These are phyloP conservation scores for Mucor mucedo DNA, from an alignment of 371 early-diverging fungal genomes.

Conservation along the genomic window DNA sequence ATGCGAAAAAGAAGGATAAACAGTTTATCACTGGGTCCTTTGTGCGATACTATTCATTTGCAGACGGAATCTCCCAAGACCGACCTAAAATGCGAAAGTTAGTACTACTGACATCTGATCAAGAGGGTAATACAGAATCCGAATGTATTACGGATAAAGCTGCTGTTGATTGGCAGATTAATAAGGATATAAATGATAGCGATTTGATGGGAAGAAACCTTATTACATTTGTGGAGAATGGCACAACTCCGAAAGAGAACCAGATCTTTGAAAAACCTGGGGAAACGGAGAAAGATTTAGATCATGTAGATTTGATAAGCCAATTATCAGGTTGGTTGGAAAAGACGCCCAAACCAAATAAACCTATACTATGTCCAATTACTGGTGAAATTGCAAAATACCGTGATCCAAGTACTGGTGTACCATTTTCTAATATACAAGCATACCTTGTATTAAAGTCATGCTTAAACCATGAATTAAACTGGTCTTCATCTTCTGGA, in stretches of 20 bases:
- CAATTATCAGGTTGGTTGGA: slow-evolving; percentile 37
- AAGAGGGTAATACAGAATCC: slow-evolving; percentile 2
- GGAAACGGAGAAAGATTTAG: slow-evolving; percentile 39
- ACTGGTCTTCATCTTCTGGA: slow-evolving; percentile 47
- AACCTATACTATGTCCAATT: slow-evolving; percentile 61
- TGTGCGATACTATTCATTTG: slow-evolving; percentile 60
- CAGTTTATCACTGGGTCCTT: slow-evolving; percentile 46
- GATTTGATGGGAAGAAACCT: slow-evolving; percentile 45
- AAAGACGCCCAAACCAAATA: slow-evolving; percentile 37
- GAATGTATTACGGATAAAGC: slow-evolving; percentile 32
- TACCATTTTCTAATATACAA: slow-evolving; percentile 69
- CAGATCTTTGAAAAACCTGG: slow-evolving; percentile 14
- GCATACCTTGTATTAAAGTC: slow-evolving; percentile 59
- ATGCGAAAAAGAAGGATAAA: slow-evolving; percentile 54
- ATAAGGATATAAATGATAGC: slow-evolving; percentile 33
- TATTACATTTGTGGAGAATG: slow-evolving; percentile 39
- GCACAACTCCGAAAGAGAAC: neutral
- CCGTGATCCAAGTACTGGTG: slow-evolving; percentile 62
- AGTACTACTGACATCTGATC: neutral
- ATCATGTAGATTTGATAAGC: slow-evolving; percentile 42
- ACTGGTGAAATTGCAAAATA: slow-evolving; percentile 73
- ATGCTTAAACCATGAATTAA: slow-evolving; percentile 39
- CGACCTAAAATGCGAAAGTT: slow-evolving; percentile 27
- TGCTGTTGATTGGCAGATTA: slow-evolving; percentile 33
- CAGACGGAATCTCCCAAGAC: slow-evolving; percentile 19